Evolutionary conservation across 192 early-diverging fungal genomes (phyloP).

Genomic region (Spinellus fusiger): DNA sequence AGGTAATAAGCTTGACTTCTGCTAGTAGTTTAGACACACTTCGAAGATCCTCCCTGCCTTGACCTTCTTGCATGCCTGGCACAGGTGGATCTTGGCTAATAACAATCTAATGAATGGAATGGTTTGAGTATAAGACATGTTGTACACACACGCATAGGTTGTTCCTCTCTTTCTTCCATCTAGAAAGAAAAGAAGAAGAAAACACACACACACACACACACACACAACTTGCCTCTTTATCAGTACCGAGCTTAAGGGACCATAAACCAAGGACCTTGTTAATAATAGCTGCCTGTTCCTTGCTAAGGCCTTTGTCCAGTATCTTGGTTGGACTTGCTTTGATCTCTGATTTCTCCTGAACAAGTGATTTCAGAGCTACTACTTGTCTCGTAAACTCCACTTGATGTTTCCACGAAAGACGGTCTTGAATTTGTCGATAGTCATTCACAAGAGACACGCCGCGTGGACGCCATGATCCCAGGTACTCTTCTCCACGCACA

Average conservation of each 20-base stretch:
- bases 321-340: neutral
- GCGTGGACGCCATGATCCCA: slow-evolving; percentile 62
- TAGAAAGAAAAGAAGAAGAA: neutral
- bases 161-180: neutral
- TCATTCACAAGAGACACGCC: slow-evolving; percentile 61
- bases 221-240: slow-evolving; percentile 27
- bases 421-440: slow-evolving; percentile 31
- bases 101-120: slow-evolving; percentile 24
- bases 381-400: slow-evolving; percentile 39
- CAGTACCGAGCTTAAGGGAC: slow-evolving; percentile 27
- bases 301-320: neutral
- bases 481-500: slow-evolving; percentile 67
- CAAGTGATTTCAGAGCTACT: slow-evolving; percentile 16
- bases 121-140: neutral
- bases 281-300: slow-evolving; percentile 8
- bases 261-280: slow-evolving; percentile 21
- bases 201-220: too few relatives aligned
- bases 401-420: slow-evolving; percentile 29
- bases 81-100: slow-evolving; percentile 43
- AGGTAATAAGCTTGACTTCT: slow-evolving; percentile 35
- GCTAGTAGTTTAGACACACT: slow-evolving; percentile 31
- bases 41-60: neutral
- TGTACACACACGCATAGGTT: too few relatives aligned
- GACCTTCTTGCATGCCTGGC: slow-evolving; percentile 11
- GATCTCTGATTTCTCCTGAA: too few relatives aligned